Evolutionary conservation across 306 rosid genomes (phyloP).

Genomic region (Oxytropis ochrocephala): DNA sequence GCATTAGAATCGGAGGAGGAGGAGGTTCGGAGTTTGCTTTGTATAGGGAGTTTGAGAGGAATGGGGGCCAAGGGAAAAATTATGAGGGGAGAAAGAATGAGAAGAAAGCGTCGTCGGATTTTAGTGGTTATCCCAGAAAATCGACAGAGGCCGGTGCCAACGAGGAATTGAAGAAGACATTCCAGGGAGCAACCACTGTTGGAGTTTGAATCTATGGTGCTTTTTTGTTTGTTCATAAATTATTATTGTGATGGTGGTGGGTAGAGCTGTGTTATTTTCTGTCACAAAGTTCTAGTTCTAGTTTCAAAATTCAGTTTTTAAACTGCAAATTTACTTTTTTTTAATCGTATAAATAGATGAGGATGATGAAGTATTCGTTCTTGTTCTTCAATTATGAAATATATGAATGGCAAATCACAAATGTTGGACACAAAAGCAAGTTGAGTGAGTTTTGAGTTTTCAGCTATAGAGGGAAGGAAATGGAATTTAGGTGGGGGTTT

Average conservation of each 20-base stretch:
- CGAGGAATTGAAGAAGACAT: constrained; percentile 55
- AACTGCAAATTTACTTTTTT: not conserved
- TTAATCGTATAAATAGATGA: not conserved
- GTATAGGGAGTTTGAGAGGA: constrained; percentile 34
- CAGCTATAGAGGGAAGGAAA: not conserved
- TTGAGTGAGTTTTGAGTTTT: not conserved
- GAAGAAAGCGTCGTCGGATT: constrained; percentile 35
- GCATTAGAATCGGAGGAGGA: not conserved
- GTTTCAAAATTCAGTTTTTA: constrained; percentile 15
- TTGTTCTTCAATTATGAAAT: not conserved
- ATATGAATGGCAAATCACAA: not conserved
- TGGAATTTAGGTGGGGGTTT: not conserved
- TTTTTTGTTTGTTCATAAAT: constrained; percentile 2
- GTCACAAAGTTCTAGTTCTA: constrained; percentile 1
- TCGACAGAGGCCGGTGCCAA: constrained; percentile 29
- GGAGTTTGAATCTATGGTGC: not conserved
- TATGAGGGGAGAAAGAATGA: constrained; percentile 35
- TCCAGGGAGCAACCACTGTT: constrained; percentile 16
- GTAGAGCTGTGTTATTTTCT: not conserved
- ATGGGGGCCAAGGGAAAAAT: constrained; percentile 23
- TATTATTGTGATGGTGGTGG: not conserved
- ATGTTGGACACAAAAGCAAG: not conserved
- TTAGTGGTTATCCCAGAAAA: constrained; percentile 18
- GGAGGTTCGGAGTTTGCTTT: constrained; percentile 21
- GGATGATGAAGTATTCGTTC: not conserved